A percentile compares a stretch with the other conserved stretches of the same genome.
Evolutionary conservation across 371 early-diverging fungal species (phyloP).

Genomic region (Rhizopus stolonifer): DNA sequence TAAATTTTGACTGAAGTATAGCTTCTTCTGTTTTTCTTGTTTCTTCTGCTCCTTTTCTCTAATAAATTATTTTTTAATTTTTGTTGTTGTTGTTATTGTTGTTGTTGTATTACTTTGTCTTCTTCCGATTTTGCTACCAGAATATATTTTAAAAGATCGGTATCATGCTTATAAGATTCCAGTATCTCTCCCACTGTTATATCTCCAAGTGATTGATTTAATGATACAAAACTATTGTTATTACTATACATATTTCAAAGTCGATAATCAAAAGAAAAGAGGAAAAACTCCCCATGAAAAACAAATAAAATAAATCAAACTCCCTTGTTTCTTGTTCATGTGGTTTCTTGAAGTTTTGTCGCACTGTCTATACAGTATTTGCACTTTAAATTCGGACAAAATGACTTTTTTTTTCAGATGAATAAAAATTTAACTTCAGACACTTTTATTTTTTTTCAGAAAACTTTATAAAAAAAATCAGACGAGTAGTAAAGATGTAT

Average conservation of each 20-base stretch:
- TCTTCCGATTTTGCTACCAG: conserved; percentile 53
- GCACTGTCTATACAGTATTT: no score
- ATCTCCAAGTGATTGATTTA: conserved; percentile 18
- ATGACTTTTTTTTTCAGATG: not conserved
- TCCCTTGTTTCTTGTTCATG: no score
- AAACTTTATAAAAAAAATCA: not conserved
- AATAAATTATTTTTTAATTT: no score
- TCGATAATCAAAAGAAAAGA: no score
- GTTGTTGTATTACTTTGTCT: conserved; percentile 39
- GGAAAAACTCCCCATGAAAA: not conserved
- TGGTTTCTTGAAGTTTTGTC: no score
- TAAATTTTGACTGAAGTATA: conserved; percentile 38
- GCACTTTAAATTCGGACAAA: not conserved
- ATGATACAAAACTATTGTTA: no score
- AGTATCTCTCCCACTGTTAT: conserved; percentile 48
- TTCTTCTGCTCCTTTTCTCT: conserved; percentile 51
- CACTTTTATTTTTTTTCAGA: not conserved
- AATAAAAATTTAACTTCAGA: not conserved
- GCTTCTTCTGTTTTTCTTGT: conserved; percentile 43
- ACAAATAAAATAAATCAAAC: not conserved
- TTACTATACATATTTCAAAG: not conserved
- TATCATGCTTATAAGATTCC: conserved; percentile 46
- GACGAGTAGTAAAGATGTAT: conserved; percentile 1
- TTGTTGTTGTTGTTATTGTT: not conserved
- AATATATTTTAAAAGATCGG: conserved; percentile 49